Evolutionary conservation across 179 eudicot species (phyloP), one percentile per base, ranked within the genome.

Genomic region (Carnegiea gigantea): DNA sequence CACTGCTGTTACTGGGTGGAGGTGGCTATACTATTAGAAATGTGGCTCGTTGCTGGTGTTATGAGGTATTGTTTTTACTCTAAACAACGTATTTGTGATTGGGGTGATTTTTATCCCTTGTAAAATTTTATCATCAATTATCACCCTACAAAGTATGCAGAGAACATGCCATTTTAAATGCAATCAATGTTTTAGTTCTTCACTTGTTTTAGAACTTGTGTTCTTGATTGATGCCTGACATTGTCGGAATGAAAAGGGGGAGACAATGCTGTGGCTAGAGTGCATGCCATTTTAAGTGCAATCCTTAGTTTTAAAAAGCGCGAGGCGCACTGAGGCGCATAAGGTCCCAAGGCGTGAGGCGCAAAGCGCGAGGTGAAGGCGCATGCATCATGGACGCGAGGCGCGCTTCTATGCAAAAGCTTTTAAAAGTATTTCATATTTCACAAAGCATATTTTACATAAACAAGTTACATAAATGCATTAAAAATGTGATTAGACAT

Each of bases 1-100:
- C 95, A 1, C 79, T 91, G 76, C 77, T 91, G 78, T 79, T 91
- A 80, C 78, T 90, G 20, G 95, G 95, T 72, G 95, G 93, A 40
- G 97, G 97, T 81, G 97, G 97, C 57, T 93, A 93, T 81, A 93
- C 97, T 11, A 93, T 92, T 83, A 83, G 93, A 79, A 93, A 93
- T 86, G 97, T 93, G 77, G 97, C 97, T 85, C 92, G 97, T 78
- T 93, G 97, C 81, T 93, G 97, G 95, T 92, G 95, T 74, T 92
- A 92, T 86, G 97, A 93, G 97, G 97, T 93, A 89, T 74, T 80
- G 12, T 74, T 60, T 77, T 62, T 17, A 33, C 11, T 18, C n/a
- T 33, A 12, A 71, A 30, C 48, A 64, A 28, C 67, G 28, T n/a
- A 21, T 9, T 15, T 53, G 70, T 9, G 2, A 36, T 21, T 43